A percentile compares a stretch with the other conserved stretches of the same genome.
Evolutionary conservation across 345 rosid genomes (phyloP).

Genomic region (Sapria himalayana): DNA sequence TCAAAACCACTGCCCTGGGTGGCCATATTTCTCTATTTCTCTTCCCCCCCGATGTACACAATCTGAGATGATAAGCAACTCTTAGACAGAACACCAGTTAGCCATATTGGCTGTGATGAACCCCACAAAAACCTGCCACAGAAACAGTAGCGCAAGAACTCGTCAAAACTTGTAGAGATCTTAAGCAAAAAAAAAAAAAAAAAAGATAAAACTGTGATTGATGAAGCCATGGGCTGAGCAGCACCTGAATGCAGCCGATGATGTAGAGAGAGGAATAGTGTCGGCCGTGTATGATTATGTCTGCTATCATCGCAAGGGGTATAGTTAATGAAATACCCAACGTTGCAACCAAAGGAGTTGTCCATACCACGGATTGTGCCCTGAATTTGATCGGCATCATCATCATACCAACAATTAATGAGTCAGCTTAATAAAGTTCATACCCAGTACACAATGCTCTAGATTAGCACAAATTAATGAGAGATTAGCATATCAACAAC

Average conservation of each 20-base stretch:
- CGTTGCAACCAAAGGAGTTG: slow-evolving; percentile 67
- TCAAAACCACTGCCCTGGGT: no score
- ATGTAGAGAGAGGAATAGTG: slow-evolving; percentile 50
- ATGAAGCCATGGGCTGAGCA: background rate
- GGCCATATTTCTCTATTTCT: no score
- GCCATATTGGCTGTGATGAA: slow-evolving; percentile 30
- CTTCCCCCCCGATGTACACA: no score
- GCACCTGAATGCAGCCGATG: slow-evolving; percentile 53
- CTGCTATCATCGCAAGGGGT: slow-evolving; percentile 78
- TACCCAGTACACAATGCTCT: no score
- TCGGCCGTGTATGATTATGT: slow-evolving; percentile 52
- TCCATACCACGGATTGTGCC: slow-evolving; percentile 78
- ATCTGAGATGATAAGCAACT: no score
- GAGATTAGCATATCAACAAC: background rate
- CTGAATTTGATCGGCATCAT: no score
- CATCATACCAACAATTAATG: no score
- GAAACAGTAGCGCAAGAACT: background rate
- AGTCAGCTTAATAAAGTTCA: no score
- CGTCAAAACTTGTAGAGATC: background rate
- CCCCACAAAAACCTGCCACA: slow-evolving; percentile 38
- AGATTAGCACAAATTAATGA: background rate
- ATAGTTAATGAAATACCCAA: slow-evolving; percentile 68
- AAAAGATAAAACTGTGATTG: background rate
- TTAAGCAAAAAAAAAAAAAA: background rate
- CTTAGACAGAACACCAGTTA: slow-evolving; percentile 13